Base-by-base conservation (phyloP, 352 stramenopile species). In the Globisporangium barbulae region DNA sequence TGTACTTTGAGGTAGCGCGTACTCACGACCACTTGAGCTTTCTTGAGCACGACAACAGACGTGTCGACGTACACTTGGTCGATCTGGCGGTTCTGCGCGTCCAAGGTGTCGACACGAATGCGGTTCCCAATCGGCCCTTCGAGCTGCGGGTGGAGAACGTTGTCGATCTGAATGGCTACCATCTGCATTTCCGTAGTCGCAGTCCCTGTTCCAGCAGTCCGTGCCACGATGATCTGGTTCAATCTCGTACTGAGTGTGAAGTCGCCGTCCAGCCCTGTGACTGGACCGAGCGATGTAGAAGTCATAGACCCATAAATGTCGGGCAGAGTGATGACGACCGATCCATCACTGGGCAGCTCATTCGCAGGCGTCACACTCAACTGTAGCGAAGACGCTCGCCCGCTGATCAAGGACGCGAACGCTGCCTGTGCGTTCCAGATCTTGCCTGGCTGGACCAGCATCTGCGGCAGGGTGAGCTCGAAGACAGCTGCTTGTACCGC, bases 31-130 rank as follows among this genome's bases (percentile, higher is more conserved):
- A 88, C 76, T 6, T 58, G 59, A 5, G 83, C 76, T 65, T 72
- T 75, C 21, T 63, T 42, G 2, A 93, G 66, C 3, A 79, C 19
- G 5, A 73, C 30, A 25, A 41, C 37, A 2, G 71, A 81, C 0
- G 73, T 69, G 47, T 87, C 69, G 44, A 85, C 62, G 39, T 76
- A 70, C 3, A 30, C 57, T 61, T 91, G 85, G 48, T 93, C 79
- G 21, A 91, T 84, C 13, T 90, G 55, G 10, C 50, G 60, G 28
- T 55, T 67, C 55, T 58, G 35, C 17, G 10, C 61, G 61, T 90
- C 75, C 8, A 83, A 62, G 5, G 78, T 91, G 5, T 89, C 75
- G 15, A 93, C 22, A 3, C 81, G 69, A 13, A 91, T 55, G 12
- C 52, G 58, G 33, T 59, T 62, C 0, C 81, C 84, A 9, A 91